Evolutionary conservation across 2,329 filamentous ascomycete species (phyloP), one percentile per base, ranked within the genome.

Genomic region (Ophiostoma fasciatum): DNA sequence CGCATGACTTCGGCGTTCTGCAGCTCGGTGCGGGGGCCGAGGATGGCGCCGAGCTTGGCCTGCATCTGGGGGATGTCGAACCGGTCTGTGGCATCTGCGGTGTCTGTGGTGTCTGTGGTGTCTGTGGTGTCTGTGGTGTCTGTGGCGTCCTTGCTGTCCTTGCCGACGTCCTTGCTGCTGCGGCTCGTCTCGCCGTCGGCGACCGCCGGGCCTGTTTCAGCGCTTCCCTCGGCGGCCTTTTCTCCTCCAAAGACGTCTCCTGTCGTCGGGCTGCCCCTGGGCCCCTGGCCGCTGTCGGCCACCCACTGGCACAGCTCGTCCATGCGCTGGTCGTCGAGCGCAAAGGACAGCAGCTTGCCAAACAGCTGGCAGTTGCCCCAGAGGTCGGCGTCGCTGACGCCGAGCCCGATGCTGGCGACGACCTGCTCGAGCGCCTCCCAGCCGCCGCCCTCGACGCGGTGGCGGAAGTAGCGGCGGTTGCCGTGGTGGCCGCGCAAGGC

Each of bases 401-500:
- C 66, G 36, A 75, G 58, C 23, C 79, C 72, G 54, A 77, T 74
- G 53, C 73, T 74, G 42, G 70, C 71, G 59, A 87, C 68, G 6
- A 71, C 72, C 50, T 82, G 72, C 49, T 90, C 78, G 37, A 94
- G 55, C 7, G 75, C 71, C 44, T 75, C 67, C 78, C 84, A 93
- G 4, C 88, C 85, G 38, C 78, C 81, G 17, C 73, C 76, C 40
- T 82, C 71, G 21, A 92, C 74, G 45, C 74, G 68, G 46, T 75
- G 77, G 40, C 74, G 71, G 53, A 96, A 96, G 60, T 88, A 94
- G 47, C 82, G 74, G 49, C 78, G 72, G 57, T 96, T 98, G 15
- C 87, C 88, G 31, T 78, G 68, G 55, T 96, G 85, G 31, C 75
- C 74, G 36, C 74, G 71, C 45, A 98, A 68, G 12, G 76, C 75